These are phyloP conservation scores for Volvariella volvacea DNA, from an alignment of 1,284 basidiomycete genomes.

Conservation along the genomic window DNA sequence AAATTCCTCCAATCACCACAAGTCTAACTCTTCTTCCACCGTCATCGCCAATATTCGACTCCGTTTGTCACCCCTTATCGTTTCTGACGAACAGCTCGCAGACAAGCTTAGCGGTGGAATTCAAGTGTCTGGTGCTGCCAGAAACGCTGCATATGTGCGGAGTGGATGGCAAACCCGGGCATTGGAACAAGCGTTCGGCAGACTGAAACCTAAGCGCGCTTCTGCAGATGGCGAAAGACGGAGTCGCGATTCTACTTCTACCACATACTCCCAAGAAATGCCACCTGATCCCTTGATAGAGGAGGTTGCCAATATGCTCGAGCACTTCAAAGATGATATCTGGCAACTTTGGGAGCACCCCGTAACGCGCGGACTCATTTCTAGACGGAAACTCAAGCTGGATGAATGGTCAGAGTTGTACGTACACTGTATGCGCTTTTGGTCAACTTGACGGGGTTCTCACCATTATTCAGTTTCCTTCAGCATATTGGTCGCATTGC, in stretches of 20 bases:
- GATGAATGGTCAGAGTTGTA: conserved; percentile 84
- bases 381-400: conserved; percentile 61
- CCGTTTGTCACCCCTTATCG: conserved; percentile 52
- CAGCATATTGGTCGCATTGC: conserved; percentile 65
- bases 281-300: conserved; percentile 50
- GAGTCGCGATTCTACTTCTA: conserved; percentile 20
- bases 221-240: conserved; percentile 25
- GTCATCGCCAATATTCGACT: conserved; percentile 51
- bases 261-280: conserved; percentile 18
- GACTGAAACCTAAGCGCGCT: conserved; percentile 23
- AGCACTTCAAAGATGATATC: conserved; percentile 54
- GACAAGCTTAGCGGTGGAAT: conserved; percentile 69
- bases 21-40: conserved; percentile 20
- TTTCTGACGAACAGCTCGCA: conserved; percentile 56
- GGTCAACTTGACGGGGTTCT: conserved; percentile 5
- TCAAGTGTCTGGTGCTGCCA: conserved; percentile 61
- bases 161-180: conserved; percentile 71
- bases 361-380: conserved; percentile 58
- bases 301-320: conserved; percentile 53
- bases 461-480: conserved; percentile 49
- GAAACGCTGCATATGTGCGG: conserved; percentile 68
- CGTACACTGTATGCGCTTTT: conserved; percentile 24
- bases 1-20: conserved; percentile 19
- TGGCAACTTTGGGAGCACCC: conserved; percentile 64
- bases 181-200: conserved; percentile 41